Evolutionary conservation across 176 grass and related monocot species (phyloP).

Genomic region (Musa schizocarpa): DNA sequence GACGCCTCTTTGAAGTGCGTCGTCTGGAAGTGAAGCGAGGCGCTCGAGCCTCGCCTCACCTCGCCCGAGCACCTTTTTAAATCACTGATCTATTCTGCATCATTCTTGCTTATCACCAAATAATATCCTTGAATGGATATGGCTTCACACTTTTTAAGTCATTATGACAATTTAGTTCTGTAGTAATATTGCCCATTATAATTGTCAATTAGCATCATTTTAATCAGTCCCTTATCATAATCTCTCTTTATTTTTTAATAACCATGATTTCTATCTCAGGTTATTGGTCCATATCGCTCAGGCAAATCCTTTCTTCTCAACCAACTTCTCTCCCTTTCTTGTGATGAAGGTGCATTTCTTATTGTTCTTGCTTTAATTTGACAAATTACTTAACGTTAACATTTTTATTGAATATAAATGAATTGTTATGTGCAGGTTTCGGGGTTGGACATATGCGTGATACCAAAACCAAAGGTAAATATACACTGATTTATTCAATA

Average conservation of each 20-base stretch:
- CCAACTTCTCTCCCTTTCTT: constrained; percentile 78
- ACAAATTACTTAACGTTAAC: background rate
- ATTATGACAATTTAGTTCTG: background rate
- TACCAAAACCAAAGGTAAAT: constrained; percentile 90
- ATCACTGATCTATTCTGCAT: too few relatives aligned
- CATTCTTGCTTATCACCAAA: too few relatives aligned
- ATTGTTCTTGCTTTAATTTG: background rate
- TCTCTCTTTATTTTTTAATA: constrained; percentile 4
- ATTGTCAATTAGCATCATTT: background rate
- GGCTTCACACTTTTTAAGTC: background rate
- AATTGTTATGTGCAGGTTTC: constrained; percentile 44
- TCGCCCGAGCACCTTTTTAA: too few relatives aligned
- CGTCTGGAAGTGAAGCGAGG: too few relatives aligned
- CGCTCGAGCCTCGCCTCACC: too few relatives aligned
- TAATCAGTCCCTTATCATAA: background rate
- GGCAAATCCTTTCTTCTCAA: constrained; percentile 97
- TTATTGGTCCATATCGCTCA: constrained; percentile 81
- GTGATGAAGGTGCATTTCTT: constrained; percentile 47
- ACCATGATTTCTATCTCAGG: constrained; percentile 29
- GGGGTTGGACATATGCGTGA: constrained; percentile 94
- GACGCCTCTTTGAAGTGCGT: too few relatives aligned
- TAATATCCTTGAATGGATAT: too few relatives aligned
- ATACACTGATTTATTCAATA: background rate
- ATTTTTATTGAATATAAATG: background rate
- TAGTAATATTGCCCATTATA: background rate